These are phyloP conservation scores for Eutrema yunnanense DNA, from an alignment of 345 rosid species.

Conservation along the genomic window DNA sequence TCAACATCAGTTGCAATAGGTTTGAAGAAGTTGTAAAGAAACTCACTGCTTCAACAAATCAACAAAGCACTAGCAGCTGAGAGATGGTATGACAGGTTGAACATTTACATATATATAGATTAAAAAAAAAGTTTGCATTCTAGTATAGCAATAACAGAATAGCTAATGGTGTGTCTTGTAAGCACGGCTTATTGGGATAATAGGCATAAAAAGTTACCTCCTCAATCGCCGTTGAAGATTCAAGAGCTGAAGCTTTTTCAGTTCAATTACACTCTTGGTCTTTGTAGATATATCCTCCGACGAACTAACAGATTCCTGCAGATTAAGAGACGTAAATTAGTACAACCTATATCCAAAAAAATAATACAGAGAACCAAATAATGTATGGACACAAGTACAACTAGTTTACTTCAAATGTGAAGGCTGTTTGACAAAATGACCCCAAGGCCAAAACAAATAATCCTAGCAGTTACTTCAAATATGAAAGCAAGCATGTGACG, in stretches of 20 bases:
- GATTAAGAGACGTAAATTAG: not conserved
- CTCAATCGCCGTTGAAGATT: constrained; percentile 74
- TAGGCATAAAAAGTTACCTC: constrained; percentile 36
- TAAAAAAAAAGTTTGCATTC: not conserved
- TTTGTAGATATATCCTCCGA: constrained; percentile 83
- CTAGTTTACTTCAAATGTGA: not conserved
- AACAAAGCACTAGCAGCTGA: constrained; percentile 2
- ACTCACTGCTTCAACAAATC: constrained; percentile 51
- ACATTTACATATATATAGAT: not conserved
- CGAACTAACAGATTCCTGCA: constrained; percentile 69
- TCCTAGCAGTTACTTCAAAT: not conserved
- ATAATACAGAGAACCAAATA: not conserved
- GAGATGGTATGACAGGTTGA: not conserved
- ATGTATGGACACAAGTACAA: not conserved
- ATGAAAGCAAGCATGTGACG: not conserved
- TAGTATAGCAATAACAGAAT: not conserved
- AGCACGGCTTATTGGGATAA: not conserved
- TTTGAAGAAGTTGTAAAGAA: constrained; percentile 71
- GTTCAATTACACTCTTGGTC: constrained; percentile 85
- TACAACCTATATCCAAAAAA: not conserved
- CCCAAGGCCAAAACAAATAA: not conserved
- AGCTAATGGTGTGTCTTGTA: not conserved
- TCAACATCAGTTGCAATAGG: constrained; percentile 70
- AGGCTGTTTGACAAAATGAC: not conserved
- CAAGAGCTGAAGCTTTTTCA: constrained; percentile 82